Evolutionary conservation across 225 moss, liverwort and hornwort genomes (phyloP), one percentile per base, ranked within the genome.

Genomic region (Pseudoscleropodium purum): DNA sequence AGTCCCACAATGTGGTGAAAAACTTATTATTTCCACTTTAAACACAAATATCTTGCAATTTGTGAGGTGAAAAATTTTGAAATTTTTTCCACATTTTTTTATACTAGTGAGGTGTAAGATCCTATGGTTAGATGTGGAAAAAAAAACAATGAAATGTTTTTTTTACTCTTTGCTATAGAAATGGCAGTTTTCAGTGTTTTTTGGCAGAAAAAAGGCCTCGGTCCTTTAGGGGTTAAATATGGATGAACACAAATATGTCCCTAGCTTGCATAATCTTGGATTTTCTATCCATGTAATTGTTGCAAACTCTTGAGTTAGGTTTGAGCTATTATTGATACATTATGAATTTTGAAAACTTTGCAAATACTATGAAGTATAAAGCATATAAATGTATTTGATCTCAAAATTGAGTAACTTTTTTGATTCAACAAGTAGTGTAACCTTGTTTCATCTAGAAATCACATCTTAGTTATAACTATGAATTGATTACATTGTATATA

Each of bases 271-370:
- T 36, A 77, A 36, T 36, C 13, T 77, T 77, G 1, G 23, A 52
- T 21, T 77, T 52, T 36, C 2, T 9, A 77, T 23, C 2, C 24
- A 52, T 52, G 3, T 5, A 23, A 23, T 52, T 52, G 21, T 36
- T 77, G 14, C 36, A 52, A 9, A 77, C 23, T 77, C 14, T 77
- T 77, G 2, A 36, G 2, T 21, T 23, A 9, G 0, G 36, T 36
- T 1, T 77, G n/a, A n/a, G n/a, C 14, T 52, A 33, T 34, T 14
- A 15, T 23, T 36, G 9, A 2, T 8, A 14, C 0, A 0, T 0
- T 52, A 77, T 52, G 2, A 19, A 52, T 8, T 23, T 52, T 36
- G 23, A 52, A 77, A 9, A 23, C 9, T 23, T 34, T 76, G 2
- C 33, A 75, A 30, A 30, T 74, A 7, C 31, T 31, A 0, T 49